phyloP scores from a whole-genome alignment of 768 basidiomycete species.

The Amanita jacksonii region DNA sequence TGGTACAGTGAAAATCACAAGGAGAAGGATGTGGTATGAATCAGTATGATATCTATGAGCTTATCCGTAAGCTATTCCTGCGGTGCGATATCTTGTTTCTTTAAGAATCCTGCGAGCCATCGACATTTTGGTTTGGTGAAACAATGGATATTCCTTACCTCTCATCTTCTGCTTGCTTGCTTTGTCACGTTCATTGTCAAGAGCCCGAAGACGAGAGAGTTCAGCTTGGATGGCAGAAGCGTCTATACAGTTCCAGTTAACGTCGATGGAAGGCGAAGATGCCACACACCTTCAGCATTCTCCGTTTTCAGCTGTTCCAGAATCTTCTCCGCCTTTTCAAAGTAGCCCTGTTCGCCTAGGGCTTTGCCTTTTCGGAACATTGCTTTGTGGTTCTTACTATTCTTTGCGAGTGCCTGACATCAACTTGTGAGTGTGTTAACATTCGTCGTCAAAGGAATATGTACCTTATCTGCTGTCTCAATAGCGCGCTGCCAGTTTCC shows the following conservation, averaged over 20 bases:
- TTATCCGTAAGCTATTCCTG: no score
- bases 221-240: slow-evolving; percentile 53
- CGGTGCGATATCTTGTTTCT: slow-evolving; percentile 22
- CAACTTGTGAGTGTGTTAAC: neutral
- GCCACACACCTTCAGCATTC: slow-evolving; percentile 43
- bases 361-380: slow-evolving; percentile 78
- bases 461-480: slow-evolving; percentile 73
- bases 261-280: slow-evolving; percentile 1
- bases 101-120: slow-evolving; percentile 38
- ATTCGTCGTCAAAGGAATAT: neutral
- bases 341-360: slow-evolving; percentile 64
- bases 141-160: slow-evolving; percentile 31
- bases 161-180: slow-evolving; percentile 63
- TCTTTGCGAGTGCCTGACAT: slow-evolving; percentile 60
- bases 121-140: neutral
- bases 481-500: slow-evolving; percentile 70
- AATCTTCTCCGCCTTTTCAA: slow-evolving; percentile 60
- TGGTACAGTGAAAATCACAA: no score
- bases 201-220: slow-evolving; percentile 44
- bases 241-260: slow-evolving; percentile 28
- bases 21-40: no score
- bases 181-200: slow-evolving; percentile 60
- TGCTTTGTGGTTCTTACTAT: slow-evolving; percentile 69
- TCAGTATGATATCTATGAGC: no score
- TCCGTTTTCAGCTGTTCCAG: slow-evolving; percentile 57